Evolutionary conservation across 228 moss, liverwort and hornwort species (phyloP).

Genomic region (Sphagnum magellanicum): DNA sequence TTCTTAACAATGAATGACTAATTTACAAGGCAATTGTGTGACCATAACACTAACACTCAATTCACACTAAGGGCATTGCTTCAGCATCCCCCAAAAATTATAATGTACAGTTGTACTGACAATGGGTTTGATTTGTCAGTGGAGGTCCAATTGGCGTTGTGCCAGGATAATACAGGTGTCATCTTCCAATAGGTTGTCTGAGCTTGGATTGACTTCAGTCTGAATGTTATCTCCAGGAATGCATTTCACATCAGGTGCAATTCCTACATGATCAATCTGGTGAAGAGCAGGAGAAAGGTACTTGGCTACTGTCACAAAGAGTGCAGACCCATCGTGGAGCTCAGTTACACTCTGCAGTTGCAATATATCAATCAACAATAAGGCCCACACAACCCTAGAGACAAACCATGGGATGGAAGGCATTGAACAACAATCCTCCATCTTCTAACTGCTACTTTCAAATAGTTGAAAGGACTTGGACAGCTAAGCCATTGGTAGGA

Average conservation of each 20-base stretch:
- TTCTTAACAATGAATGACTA: too few relatives aligned
- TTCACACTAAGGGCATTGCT: too few relatives aligned
- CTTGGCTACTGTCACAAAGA: constrained; percentile 97
- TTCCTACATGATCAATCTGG: constrained; percentile 88
- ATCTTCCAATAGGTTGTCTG: constrained; percentile 35
- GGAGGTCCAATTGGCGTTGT: constrained; percentile 66
- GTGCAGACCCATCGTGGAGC: constrained; percentile 82
- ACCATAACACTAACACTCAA: too few relatives aligned
- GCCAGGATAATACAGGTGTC: constrained; percentile 78
- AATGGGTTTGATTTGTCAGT: constrained; percentile 20
- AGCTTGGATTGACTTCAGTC: background rate
- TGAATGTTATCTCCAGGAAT: constrained; percentile 32
- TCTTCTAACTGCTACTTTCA: too few relatives aligned
- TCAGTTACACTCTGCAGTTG: constrained; percentile 84
- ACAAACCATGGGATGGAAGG: too few relatives aligned
- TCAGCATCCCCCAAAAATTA: too few relatives aligned
- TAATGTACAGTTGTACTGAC: too few relatives aligned
- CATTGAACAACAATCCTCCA: too few relatives aligned
- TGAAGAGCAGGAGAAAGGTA: constrained; percentile 87
- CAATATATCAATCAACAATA: background rate
- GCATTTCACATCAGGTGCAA: constrained; percentile 94
- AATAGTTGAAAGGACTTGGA: too few relatives aligned
- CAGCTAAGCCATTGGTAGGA: too few relatives aligned
- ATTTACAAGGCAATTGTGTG: too few relatives aligned
- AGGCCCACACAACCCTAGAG: too few relatives aligned